Conservation (phyloP, 352 stramenopile species). For the Phytopythium boreale region DNA sequence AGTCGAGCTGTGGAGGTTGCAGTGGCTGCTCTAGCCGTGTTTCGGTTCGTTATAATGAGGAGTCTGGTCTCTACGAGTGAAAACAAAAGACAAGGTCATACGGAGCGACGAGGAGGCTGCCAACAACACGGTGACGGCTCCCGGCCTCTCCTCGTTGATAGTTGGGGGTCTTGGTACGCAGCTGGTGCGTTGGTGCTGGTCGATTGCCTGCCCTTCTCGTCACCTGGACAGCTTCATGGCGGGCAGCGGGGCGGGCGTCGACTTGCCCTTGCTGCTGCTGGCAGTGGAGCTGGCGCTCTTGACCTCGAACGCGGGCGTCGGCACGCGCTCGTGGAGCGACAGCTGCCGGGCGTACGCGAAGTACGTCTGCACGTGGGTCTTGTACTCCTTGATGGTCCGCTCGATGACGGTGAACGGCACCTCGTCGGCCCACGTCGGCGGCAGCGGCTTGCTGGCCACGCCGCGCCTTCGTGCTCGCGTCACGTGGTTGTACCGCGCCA, state of each 20-base stretch:
- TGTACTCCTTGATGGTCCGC: constrained; percentile 67
- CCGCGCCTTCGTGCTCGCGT: constrained; percentile 24
- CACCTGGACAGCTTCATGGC: constrained; percentile 6
- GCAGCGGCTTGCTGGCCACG: constrained; percentile 11
- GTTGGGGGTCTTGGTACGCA: not conserved
- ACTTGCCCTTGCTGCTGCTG: constrained; percentile 4
- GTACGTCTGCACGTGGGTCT: constrained; percentile 62
- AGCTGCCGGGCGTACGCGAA: constrained; percentile 51
- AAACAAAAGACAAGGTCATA: not conserved
- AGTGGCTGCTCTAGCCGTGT: not conserved
- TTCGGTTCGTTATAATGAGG: not conserved
- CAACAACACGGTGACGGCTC: not conserved
- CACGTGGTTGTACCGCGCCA: constrained; percentile 44
- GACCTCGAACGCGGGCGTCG: constrained; percentile 50
- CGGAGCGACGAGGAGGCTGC: no score
- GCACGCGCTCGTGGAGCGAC: constrained; percentile 66
- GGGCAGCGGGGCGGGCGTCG: not conserved
- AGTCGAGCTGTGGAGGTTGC: not conserved
- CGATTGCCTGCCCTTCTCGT: not conserved
- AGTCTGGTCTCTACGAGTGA: not conserved
- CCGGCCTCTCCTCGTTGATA: no score
- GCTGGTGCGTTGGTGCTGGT: not conserved
- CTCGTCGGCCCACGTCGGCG: constrained; percentile 38
- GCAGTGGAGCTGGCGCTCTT: constrained; percentile 17
- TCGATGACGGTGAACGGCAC: constrained; percentile 38